Conservation (phyloP, 176 grass and related monocot genomes). For the Lolium rigidum region DNA sequence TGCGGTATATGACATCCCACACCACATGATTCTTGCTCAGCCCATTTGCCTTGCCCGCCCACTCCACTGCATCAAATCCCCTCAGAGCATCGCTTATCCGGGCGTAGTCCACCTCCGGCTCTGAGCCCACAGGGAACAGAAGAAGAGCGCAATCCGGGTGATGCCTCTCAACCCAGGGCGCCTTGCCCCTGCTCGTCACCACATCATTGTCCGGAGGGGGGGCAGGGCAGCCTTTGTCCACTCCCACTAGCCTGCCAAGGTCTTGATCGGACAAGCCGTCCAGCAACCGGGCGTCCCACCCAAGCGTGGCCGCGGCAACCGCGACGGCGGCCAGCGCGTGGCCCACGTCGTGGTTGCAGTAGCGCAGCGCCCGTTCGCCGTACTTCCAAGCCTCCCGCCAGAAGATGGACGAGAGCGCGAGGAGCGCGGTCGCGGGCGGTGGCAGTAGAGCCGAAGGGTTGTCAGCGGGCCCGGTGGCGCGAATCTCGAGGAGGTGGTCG, state of each 20-base stretch:
- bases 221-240: conserved; percentile 48
- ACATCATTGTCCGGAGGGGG: conserved; percentile 25
- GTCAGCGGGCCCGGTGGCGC: conserved; percentile 11
- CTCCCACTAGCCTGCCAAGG: conserved; percentile 59
- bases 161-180: conserved; percentile 74
- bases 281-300: conserved; percentile 78
- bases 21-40: conserved; percentile 91
- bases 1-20: conserved; percentile 88
- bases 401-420: conserved; percentile 76
- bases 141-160: conserved; percentile 78
- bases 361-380: conserved; percentile 83
- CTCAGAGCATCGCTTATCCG: conserved; percentile 45
- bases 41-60: conserved; percentile 64
- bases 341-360: conserved; percentile 94
- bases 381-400: conserved; percentile 98
- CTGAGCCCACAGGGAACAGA: conserved; percentile 61
- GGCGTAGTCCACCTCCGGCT: conserved; percentile 60
- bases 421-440: conserved; percentile 34
- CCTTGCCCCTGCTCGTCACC: conserved; percentile 48
- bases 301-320: conserved; percentile 59
- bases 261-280: conserved; percentile 76
- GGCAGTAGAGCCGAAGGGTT: conserved; percentile 32
- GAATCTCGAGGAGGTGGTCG: conserved; percentile 79
- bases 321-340: conserved; percentile 77
- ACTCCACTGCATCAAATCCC: conserved; percentile 51